Conservation (phyloP, 768 basidiomycete species). For the Hypholoma sublateritium region DNA sequence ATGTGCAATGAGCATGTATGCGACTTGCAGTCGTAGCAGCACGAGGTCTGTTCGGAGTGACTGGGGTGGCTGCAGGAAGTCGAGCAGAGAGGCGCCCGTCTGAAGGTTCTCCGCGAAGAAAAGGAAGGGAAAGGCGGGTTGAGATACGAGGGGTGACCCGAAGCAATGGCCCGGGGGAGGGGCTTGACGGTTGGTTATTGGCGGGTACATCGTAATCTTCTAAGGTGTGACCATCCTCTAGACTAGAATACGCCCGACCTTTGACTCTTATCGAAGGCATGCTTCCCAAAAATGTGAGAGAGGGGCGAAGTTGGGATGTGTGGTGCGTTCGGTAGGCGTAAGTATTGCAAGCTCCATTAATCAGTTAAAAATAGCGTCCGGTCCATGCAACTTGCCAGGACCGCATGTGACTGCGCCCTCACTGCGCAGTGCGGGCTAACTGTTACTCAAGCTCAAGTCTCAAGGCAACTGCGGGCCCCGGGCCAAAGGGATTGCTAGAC, state of each 20-base stretch:
- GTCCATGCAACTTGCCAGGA: neutral
- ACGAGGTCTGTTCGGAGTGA: slow-evolving; percentile 22
- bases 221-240: slow-evolving; percentile 4
- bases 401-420: no score
- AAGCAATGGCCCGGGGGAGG: neutral
- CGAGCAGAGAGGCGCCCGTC: neutral
- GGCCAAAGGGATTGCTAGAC: no score
- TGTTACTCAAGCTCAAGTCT: no score
- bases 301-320: neutral
- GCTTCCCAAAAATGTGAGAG: neutral
- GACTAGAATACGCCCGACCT: slow-evolving; percentile 27
- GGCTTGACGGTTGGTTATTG: neutral
- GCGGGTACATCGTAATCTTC: neutral
- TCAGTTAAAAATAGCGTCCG: neutral
- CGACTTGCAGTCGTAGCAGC: slow-evolving; percentile 32
- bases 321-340: no score
- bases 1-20: slow-evolving; percentile 33
- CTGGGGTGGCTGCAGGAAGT: neutral
- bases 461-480: no score
- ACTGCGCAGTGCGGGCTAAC: no score
- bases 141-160: slow-evolving; percentile 6
- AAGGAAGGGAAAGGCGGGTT: slow-evolving; percentile 16
- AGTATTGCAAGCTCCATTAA: neutral
- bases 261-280: slow-evolving; percentile 55
- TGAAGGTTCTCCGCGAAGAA: slow-evolving; percentile 9